Evolutionary conservation across 2,329 filamentous ascomycete genomes (phyloP).

Genomic region (Sporothrix mexicana): DNA sequence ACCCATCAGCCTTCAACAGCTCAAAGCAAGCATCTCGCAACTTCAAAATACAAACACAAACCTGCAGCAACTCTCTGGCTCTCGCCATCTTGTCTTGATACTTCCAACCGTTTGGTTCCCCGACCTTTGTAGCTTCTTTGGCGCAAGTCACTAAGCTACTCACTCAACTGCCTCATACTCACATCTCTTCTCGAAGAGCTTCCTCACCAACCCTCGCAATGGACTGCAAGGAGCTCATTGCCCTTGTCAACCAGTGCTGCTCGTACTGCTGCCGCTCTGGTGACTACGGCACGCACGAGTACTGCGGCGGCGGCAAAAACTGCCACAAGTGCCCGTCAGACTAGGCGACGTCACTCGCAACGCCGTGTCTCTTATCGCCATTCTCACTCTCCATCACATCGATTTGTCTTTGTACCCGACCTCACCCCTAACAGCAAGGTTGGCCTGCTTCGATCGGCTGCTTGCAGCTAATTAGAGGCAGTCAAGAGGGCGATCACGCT

Average conservation of each 20-base stretch:
- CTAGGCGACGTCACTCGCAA: neutral
- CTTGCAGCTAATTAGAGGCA: neutral
- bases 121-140: neutral
- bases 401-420: neutral
- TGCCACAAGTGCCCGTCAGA: conserved; percentile 52
- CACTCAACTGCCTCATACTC: neutral
- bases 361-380: neutral
- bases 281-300: conserved; percentile 58
- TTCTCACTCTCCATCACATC: too few relatives aligned
- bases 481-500: neutral
- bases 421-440: neutral
- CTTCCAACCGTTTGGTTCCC: neutral
- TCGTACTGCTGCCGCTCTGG: conserved; percentile 58
- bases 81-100: neutral
- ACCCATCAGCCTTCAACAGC: neutral
- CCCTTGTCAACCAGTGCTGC: conserved; percentile 58
- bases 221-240: conserved; percentile 51
- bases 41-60: neutral
- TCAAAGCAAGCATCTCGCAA: conserved; percentile 4
- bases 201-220: conserved; percentile 43
- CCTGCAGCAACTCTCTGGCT: neutral
- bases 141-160: neutral
- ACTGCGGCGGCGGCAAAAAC: conserved; percentile 51
- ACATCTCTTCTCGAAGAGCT: neutral
- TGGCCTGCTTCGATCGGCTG: neutral